phyloP scores from a whole-genome alignment of 306 rosid species.

The Clitoria ternatea region DNA sequence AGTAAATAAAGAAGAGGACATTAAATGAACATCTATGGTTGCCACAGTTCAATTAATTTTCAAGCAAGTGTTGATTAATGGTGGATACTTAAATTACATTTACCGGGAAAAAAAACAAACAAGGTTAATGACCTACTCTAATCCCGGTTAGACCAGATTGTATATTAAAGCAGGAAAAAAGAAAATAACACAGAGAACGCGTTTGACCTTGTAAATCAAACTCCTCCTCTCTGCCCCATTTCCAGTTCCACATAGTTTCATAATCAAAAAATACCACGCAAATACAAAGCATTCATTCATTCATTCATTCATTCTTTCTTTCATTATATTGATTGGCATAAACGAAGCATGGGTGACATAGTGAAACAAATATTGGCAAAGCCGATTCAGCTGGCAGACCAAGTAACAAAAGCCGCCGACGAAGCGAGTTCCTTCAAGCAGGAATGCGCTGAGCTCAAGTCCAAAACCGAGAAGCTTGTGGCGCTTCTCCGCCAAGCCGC shows the following conservation, averaged over 20 bases:
- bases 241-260: neutral
- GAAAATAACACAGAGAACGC: neutral
- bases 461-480: slow-evolving; percentile 76
- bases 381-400: slow-evolving; percentile 86
- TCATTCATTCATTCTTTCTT: neutral
- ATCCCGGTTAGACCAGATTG: too few relatives aligned
- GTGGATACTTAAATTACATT: too few relatives aligned
- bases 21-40: neutral
- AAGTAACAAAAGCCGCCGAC: slow-evolving; percentile 63
- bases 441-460: slow-evolving; percentile 62
- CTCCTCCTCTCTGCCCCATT: neutral
- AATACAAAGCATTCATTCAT: neutral
- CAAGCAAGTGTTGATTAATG: too few relatives aligned
- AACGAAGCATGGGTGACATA: slow-evolving; percentile 55
- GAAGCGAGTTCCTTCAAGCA: slow-evolving; percentile 64
- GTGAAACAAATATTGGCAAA: slow-evolving; percentile 64
- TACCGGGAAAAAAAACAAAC: too few relatives aligned
- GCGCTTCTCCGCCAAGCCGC: slow-evolving; percentile 85
- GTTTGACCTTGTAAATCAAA: slow-evolving; percentile 45
- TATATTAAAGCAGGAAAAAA: too few relatives aligned
- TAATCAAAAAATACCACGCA: neutral
- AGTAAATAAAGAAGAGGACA: neutral
- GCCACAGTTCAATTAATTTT: neutral
- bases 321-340: neutral
- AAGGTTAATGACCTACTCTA: too few relatives aligned